phyloP scores from a whole-genome alignment of 495 filamentous ascomycete genomes.

The Pyrenopolyporus hunteri region DNA sequence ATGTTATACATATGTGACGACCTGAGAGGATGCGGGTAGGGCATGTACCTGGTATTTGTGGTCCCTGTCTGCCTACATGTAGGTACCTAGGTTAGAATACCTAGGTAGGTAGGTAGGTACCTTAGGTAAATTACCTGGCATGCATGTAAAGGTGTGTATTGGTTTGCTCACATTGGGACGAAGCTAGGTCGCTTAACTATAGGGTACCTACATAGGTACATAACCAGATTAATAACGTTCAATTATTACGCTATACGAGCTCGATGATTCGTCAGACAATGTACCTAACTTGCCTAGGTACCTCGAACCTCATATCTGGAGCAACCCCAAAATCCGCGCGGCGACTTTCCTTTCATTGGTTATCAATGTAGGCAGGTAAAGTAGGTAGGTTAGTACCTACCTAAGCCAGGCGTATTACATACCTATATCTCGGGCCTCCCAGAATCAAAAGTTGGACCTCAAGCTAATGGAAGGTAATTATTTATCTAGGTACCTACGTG shows the following conservation, averaged over 20 bases:
- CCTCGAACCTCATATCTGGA: background rate
- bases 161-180: slow-evolving; percentile 12
- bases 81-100: background rate
- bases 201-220: slow-evolving; percentile 37
- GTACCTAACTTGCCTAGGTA: background rate
- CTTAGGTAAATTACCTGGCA: background rate
- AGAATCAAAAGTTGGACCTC: background rate
- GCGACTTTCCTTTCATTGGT: slow-evolving; percentile 14
- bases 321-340: slow-evolving; percentile 19
- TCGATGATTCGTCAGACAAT: slow-evolving; percentile 20
- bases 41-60: slow-evolving; percentile 11
- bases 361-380: no score
- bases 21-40: no score
- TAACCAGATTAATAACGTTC: slow-evolving; percentile 25
- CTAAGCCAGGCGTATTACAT: no score
- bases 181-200: slow-evolving; percentile 17
- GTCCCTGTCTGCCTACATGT: slow-evolving; percentile 9
- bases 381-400: no score
- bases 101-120: background rate
- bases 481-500: background rate
- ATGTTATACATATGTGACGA: no score
- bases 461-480: background rate
- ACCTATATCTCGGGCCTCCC: background rate
- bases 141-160: slow-evolving; percentile 3
- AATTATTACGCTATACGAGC: slow-evolving; percentile 6